Evolutionary conservation across 768 basidiomycete species (phyloP).

Genomic region (Leccinellum rugosiceps): DNA sequence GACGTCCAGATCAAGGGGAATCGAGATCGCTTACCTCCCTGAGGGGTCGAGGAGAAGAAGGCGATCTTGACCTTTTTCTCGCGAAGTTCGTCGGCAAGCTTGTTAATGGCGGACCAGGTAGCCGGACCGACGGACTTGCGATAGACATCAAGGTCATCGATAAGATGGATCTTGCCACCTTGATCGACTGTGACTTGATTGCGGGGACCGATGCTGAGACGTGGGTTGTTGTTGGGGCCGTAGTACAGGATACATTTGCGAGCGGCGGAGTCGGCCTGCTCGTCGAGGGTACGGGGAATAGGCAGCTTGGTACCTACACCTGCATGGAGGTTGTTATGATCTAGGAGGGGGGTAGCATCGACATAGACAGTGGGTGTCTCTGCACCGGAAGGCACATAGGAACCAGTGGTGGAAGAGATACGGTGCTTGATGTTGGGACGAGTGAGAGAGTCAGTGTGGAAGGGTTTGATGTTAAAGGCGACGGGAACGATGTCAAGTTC

Average conservation of each 20-base stretch:
- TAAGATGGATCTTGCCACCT: slow-evolving; percentile 79
- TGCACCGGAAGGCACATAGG: slow-evolving; percentile 71
- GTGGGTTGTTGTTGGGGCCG: slow-evolving; percentile 80
- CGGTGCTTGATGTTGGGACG: slow-evolving; percentile 80
- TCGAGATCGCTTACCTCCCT: slow-evolving; percentile 61
- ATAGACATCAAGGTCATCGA: slow-evolving; percentile 81
- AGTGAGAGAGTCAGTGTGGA: slow-evolving; percentile 75
- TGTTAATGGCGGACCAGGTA: slow-evolving; percentile 80
- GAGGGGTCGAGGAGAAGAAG: slow-evolving; percentile 94
- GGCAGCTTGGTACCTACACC: slow-evolving; percentile 59
- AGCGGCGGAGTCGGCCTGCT: slow-evolving; percentile 83
- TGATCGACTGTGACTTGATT: slow-evolving; percentile 89
- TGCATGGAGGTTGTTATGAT: slow-evolving; percentile 37
- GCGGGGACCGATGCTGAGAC: slow-evolving; percentile 74
- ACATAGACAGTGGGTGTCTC: slow-evolving; percentile 74
- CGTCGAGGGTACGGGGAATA: slow-evolving; percentile 73
- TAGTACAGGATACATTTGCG: slow-evolving; percentile 83
- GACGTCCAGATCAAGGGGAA: slow-evolving; percentile 15
- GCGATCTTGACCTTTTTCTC: slow-evolving; percentile 86
- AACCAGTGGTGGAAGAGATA: slow-evolving; percentile 75
- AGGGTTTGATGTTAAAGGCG: slow-evolving; percentile 83
- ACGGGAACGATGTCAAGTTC: slow-evolving; percentile 81
- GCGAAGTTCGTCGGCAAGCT: slow-evolving; percentile 80
- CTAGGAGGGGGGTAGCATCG: slow-evolving; percentile 52
- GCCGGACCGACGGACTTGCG: slow-evolving; percentile 65